Conservation (phyloP, 345 rosid genomes). For the Nasturtium officinale region DNA sequence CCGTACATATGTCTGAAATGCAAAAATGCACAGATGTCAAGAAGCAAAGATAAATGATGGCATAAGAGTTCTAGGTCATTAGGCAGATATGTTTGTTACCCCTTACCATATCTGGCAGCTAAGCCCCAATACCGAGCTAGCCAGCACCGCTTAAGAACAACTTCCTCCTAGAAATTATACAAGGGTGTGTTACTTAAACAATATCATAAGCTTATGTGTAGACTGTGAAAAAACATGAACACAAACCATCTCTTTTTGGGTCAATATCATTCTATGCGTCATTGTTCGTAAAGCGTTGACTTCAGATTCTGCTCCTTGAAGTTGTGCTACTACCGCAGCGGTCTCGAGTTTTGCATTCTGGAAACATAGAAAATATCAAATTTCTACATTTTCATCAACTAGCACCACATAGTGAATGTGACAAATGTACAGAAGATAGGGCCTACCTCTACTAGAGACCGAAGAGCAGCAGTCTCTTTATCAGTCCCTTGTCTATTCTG, state of each 20-base stretch:
- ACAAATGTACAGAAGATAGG: background rate
- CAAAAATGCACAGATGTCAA: constrained; percentile 32
- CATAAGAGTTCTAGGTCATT: background rate
- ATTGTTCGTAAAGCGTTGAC: constrained; percentile 73
- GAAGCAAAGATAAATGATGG: constrained; percentile 1
- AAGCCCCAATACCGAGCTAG: constrained; percentile 99
- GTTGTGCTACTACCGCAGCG: constrained; percentile 54
- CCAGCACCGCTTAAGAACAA: constrained; percentile 99
- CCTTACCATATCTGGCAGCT: constrained; percentile 86
- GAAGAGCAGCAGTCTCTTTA: constrained; percentile 66
- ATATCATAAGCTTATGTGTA: constrained; percentile 4
- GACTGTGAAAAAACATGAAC: constrained; percentile 18
- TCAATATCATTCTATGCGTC: constrained; percentile 98
- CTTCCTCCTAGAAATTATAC: constrained; percentile 85
- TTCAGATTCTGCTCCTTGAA: constrained; percentile 83
- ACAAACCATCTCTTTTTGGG: constrained; percentile 96
- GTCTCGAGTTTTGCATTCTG: constrained; percentile 76
- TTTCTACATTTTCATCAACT: background rate
- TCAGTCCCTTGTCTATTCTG: constrained; percentile 62
- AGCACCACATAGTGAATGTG: constrained; percentile 20
- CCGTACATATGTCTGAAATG: constrained; percentile 86
- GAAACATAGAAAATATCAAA: constrained; percentile 34
- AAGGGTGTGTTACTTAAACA: constrained; percentile 18
- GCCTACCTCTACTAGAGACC: constrained; percentile 77
- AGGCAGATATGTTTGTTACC: constrained; percentile 26